Percentiles rank a stretch among this genome's conserved stretches.
These are phyloP conservation scores for Cylindrodendrum hubeiense DNA, from an alignment of 2,329 filamentous ascomycete species.

Conservation along the genomic window DNA sequence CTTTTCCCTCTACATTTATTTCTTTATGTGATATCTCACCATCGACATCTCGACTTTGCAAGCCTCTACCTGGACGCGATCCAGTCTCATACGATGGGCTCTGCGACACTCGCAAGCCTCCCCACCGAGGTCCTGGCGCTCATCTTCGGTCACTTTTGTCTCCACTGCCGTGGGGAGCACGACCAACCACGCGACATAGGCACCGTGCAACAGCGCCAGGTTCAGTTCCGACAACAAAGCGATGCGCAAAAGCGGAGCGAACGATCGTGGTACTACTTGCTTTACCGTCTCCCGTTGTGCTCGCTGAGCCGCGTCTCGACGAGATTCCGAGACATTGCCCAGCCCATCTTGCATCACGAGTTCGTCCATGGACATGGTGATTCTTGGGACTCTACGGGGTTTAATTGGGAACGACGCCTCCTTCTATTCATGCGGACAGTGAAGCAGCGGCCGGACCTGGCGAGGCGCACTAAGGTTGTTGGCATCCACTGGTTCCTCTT, in stretches of 20 bases:
- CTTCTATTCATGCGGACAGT: conserved; percentile 15
- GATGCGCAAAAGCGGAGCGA: neutral
- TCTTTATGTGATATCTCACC: no score
- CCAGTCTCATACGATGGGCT: neutral
- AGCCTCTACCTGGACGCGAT: no score
- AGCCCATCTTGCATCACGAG: conserved; percentile 15
- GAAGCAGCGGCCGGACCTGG: conserved; percentile 1
- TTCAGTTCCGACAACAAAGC: neutral
- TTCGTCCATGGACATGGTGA: conserved; percentile 22
- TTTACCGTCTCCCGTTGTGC: conserved; percentile 7
- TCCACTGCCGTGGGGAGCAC: conserved; percentile 6
- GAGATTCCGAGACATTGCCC: neutral
- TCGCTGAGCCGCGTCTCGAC: conserved; percentile 6
- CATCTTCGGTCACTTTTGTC: conserved; percentile 11
- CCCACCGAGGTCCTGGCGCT: neutral
- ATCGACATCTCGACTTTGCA: no score
- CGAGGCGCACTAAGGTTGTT: neutral
- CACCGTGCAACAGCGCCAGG: neutral
- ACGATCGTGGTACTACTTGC: conserved; percentile 5
- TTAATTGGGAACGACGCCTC: conserved; percentile 5
- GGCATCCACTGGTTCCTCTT: neutral
- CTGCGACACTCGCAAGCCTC: neutral
- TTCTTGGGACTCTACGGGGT: neutral
- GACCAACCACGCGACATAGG: conserved; percentile 1
- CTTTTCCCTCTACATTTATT: no score